A percentile compares a stretch with the other conserved stretches of the same genome.
phyloP scores from a whole-genome alignment of 129 eudicot genomes.

The Artemisia annua region DNA sequence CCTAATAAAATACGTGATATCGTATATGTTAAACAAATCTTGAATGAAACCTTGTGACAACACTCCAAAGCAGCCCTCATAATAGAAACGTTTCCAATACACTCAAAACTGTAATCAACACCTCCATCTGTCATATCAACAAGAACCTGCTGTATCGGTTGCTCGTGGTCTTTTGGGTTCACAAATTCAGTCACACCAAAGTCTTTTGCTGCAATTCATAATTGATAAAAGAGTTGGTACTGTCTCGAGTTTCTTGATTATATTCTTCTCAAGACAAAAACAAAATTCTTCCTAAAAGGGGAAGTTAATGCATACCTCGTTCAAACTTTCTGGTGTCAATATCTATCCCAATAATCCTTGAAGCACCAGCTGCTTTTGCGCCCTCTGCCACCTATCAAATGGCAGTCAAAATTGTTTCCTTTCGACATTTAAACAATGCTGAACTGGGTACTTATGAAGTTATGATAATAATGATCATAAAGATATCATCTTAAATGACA shows the following conservation, averaged over 20 bases:
- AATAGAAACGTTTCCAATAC: constrained; percentile 91
- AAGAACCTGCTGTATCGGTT: constrained; percentile 93
- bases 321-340: constrained; percentile 89
- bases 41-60: constrained; percentile 78
- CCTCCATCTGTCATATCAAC: constrained; percentile 98
- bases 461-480: constrained; percentile 1
- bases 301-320: constrained; percentile 41
- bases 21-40: neutral
- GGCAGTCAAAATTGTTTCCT: constrained; percentile 4
- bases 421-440: neutral
- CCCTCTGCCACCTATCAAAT: constrained; percentile 93
- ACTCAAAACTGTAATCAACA: constrained; percentile 97
- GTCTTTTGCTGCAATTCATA: constrained; percentile 69
- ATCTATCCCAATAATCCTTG: constrained; percentile 88
- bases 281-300: neutral
- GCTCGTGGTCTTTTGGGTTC: constrained; percentile 94
- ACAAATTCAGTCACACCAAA: constrained; percentile 96
- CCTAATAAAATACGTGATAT: neutral
- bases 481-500: constrained; percentile 14
- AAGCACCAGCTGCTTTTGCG: constrained; percentile 98
- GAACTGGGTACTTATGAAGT: neutral
- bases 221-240: constrained; percentile 4
- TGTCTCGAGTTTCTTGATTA: neutral
- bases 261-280: neutral
- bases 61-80: constrained; percentile 99